A percentile compares a stretch with the other conserved stretches of the same genome.
Conservation (phyloP, 2,329 filamentous ascomycete species). For the Trichoderma sp. region DNA sequence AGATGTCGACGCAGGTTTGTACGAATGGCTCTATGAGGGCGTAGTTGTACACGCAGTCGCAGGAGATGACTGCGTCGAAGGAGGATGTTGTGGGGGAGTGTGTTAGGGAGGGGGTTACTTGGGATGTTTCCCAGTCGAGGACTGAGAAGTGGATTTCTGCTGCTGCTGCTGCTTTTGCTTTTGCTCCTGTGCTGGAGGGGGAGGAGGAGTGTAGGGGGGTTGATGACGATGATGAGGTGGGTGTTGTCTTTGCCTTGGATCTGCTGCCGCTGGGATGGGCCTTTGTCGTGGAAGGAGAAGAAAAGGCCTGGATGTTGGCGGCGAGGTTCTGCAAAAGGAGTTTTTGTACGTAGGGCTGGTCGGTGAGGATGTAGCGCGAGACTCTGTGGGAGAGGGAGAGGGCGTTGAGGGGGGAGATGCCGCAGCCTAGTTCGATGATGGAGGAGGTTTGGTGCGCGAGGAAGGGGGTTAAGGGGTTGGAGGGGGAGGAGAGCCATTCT, state of each 20-base stretch:
- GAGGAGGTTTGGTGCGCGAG: conserved; percentile 47
- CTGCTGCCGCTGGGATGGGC: conserved; percentile 9
- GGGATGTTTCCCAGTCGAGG: conserved; percentile 82
- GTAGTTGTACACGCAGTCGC: conserved; percentile 96
- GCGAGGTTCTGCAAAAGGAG: conserved; percentile 75
- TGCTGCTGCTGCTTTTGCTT: background rate
- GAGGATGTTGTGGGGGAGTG: conserved; percentile 43
- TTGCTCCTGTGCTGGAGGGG: too few relatives aligned
- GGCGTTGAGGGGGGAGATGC: conserved; percentile 79
- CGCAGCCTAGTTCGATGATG: conserved; percentile 84
- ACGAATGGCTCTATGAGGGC: conserved; percentile 79
- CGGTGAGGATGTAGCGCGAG: conserved; percentile 73
- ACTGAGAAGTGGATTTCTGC: conserved; percentile 55
- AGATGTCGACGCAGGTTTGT: conserved; percentile 76
- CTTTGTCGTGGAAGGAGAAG: background rate
- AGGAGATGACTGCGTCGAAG: conserved; percentile 78
- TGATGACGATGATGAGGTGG: background rate
- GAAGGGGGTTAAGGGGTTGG: conserved; percentile 62
- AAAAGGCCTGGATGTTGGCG: conserved; percentile 51
- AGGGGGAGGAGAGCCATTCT: conserved; percentile 69
- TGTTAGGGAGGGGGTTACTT: conserved; percentile 51
- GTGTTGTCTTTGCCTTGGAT: background rate
- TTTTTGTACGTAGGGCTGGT: conserved; percentile 82
- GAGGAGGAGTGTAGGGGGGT: conserved; percentile 23
- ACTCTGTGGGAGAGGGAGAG: conserved; percentile 66